Base-by-base conservation (phyloP, 2,329 filamentous ascomycete species). In the Neonectria punicea region DNA sequence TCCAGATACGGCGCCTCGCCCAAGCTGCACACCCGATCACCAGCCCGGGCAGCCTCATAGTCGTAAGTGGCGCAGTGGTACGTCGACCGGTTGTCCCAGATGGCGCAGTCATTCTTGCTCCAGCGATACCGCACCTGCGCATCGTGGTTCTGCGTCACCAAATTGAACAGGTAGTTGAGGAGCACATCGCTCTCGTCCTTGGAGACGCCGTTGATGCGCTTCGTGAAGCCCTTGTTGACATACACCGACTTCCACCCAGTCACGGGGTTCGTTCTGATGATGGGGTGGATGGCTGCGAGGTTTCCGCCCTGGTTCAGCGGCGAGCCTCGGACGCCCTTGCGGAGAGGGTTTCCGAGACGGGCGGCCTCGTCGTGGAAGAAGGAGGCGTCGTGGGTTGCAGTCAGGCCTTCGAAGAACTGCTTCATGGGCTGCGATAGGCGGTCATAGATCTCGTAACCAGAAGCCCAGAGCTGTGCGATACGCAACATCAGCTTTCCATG, bases 41-140 rank as follows among this genome's bases (percentile, higher is more conserved):
- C 82, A n/a, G 77, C 76, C 4, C 82, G 74, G 1, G 80, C 79
- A 7, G 79, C 80, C 5, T 70, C 80, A 13, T 90, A 91, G 68
- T 92, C 90, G 67, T 86, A 89, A 0, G 87, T 91, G 0, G 87
- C 88, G 41, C 84, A 82, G 65, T 85, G 82, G 68, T 79, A 82
- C 11, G 80, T 84, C 32, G 78, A 83, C 55, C 83, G 77, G 71
- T 92, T 92, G 73, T 92, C 89, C 90, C 90, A 92, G 67, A 92
- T 89, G 1, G 88, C 86, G 5, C 84, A 73, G 69, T 87, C 85
- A 61, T 87, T 86, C 72, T 82, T 78, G 58, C 77, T 79, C 85
- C 85, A 87, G 57, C 80, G 80, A 70, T 84, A 87, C 4, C 86
- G 80, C 9, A 88, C 85, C 70, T 88, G 86, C 0, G 83, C 79